Conservation (phyloP, 2,329 filamentous ascomycete species). For the Claviceps sorghi region DNA sequence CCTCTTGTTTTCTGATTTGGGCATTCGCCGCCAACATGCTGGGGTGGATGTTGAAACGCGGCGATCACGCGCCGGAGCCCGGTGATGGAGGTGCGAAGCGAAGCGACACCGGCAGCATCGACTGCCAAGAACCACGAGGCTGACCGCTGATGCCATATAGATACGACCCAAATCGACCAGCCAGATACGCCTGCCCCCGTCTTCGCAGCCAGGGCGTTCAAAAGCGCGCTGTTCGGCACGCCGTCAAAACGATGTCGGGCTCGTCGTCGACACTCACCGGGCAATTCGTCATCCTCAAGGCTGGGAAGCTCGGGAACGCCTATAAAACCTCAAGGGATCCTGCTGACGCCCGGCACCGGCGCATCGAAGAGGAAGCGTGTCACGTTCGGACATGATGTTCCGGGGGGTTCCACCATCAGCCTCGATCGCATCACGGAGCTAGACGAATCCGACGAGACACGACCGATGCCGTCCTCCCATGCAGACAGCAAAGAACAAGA, state of each 20-base stretch:
- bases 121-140: background rate
- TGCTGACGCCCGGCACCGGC: conserved; percentile 49
- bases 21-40: conserved; percentile 28
- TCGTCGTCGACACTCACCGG: conserved; percentile 12
- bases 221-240: conserved; percentile 48
- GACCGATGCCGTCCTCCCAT: conserved; percentile 16
- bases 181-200: conserved; percentile 53
- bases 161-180: conserved; percentile 35
- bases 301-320: conserved; percentile 28
- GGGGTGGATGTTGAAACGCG: conserved; percentile 42
- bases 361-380: conserved; percentile 48
- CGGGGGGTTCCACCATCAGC: conserved; percentile 9
- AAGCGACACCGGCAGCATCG: background rate
- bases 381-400: conserved; percentile 46
- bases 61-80: conserved; percentile 23
- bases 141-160: conserved; percentile 10
- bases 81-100: conserved; percentile 11
- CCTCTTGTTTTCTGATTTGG: background rate
- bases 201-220: conserved; percentile 51
- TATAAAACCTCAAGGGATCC: conserved; percentile 40
- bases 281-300: conserved; percentile 5
- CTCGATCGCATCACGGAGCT: conserved; percentile 22
- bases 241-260: conserved; percentile 27
- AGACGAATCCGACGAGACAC: conserved; percentile 31
- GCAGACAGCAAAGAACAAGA: conserved; percentile 5